Evolutionary conservation across 2,329 filamentous ascomycete species (phyloP).

Genomic region (Pseudogymnoascus sp.): DNA sequence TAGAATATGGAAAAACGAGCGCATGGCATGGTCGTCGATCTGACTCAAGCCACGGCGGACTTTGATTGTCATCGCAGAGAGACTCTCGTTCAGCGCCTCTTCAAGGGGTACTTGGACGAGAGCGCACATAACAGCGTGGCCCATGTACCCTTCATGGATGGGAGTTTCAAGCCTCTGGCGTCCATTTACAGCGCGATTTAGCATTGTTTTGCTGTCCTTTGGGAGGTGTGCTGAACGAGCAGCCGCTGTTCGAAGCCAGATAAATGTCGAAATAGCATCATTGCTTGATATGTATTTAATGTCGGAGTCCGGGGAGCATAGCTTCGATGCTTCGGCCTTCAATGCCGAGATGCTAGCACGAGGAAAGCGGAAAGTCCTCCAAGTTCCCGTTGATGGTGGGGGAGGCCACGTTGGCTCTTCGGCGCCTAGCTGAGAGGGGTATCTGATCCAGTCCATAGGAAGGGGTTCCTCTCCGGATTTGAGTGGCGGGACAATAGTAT

Average conservation of each 20-base stretch:
- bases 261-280: constrained; percentile 1
- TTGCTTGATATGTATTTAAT: neutral
- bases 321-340: neutral
- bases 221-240: neutral
- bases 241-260: neutral
- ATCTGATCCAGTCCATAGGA: neutral
- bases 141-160: constrained; percentile 1
- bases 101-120: neutral
- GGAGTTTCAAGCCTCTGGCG: neutral
- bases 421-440: neutral
- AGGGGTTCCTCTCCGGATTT: neutral
- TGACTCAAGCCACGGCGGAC: neutral
- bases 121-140: neutral
- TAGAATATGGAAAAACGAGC: neutral
- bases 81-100: neutral
- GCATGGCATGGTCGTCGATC: neutral
- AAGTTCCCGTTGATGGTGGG: neutral
- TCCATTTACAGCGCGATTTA: neutral
- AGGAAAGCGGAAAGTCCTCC: neutral
- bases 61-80: neutral
- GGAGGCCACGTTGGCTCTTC: neutral
- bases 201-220: neutral
- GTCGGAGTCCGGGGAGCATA: neutral
- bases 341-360: neutral
- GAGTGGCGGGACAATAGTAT: neutral